Base-by-base conservation (phyloP, 768 basidiomycete species). In the Coprinopsis marcescibilis region DNA sequence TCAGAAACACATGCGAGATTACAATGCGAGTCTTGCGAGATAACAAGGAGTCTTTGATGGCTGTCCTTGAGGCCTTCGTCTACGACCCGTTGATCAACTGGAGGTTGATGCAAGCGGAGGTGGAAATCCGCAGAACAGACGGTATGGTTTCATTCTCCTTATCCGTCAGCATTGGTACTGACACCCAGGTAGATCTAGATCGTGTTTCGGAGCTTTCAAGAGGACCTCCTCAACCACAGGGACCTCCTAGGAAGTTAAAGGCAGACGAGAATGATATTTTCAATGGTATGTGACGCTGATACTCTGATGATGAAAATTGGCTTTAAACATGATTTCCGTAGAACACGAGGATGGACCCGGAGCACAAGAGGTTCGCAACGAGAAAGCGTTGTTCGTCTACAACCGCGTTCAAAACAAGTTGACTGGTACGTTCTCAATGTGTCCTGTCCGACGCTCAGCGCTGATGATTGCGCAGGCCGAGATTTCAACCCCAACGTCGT, bases 31-130 rank as follows among this genome's bases (percentile, higher is more conserved):
- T 99, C 4, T 68, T 98, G 46, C 85, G 96, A 24, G 90, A 89
- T 49, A 98, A 99, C 69, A 93, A 93, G 66, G 96, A 99, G 63
- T 96, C 93, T n/a, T 71, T 99, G 49, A 92, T 98, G 89, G 96
- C 96, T 4, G 95, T 99, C 15, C 73, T 99, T 23, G 96, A 99
- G 63, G 95, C 96, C 5, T 98, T 99, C 61, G 94, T 98, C 7
- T 97, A 98, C 57, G 96, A 99, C 60, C 96, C 96, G 11, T 69
- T 99, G 47, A 94, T 98, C 71, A 95, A 92, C 58, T 99, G 94
- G 93, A 80, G 93, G 56, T 70, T 96, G 52, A 86, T 90, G 75
- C 87, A 89, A 57, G 78, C 85, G 4, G 89, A 93, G 43, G 81
- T 78, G 30, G 88, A 90, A 48, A 72, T 71, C 19, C 75, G 82